phyloP scores from a whole-genome alignment of 768 basidiomycete genomes.

The Russula earlei region DNA sequence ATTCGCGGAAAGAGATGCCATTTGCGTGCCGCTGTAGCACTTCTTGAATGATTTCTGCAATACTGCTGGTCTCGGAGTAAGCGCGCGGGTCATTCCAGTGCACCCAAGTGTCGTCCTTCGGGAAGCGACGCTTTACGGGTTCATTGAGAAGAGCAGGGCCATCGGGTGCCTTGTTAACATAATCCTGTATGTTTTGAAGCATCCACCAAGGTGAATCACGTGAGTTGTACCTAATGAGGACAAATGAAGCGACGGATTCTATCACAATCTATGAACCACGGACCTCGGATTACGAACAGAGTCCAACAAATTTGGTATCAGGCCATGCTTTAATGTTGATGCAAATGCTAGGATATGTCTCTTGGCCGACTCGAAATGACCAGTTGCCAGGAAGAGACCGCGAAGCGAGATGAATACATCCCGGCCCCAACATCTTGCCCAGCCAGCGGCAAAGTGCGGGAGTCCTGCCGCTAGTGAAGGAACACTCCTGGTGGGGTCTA shows the following conservation, averaged over 20 bases:
- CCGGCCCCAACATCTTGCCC: constrained; percentile 97
- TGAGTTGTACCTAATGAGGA: constrained; percentile 70
- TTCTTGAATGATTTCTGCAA: constrained; percentile 96
- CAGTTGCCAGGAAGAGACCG: constrained; percentile 89
- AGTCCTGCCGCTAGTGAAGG: constrained; percentile 90
- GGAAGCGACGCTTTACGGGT: constrained; percentile 86
- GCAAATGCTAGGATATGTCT: constrained; percentile 90
- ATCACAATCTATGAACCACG: constrained; percentile 15
- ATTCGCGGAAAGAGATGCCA: constrained; percentile 90
- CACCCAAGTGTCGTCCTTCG: constrained; percentile 89
- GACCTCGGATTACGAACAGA: constrained; percentile 78
- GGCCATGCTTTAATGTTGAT: constrained; percentile 87
- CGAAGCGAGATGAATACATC: constrained; percentile 90
- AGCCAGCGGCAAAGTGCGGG: constrained; percentile 86
- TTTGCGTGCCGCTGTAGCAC: constrained; percentile 87
- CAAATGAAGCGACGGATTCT: neutral
- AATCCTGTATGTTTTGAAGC: constrained; percentile 97
- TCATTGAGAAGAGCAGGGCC: constrained; percentile 75
- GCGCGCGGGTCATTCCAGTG: constrained; percentile 80
- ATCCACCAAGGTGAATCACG: constrained; percentile 99
- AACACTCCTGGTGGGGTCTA: constrained; percentile 58
- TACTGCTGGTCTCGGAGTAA: constrained; percentile 68
- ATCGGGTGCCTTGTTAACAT: constrained; percentile 72
- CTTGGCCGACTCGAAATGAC: constrained; percentile 76
- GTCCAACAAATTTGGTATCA: constrained; percentile 94